Conservation (phyloP, 108 stramenopile genomes). For the Skeletonema grethae region DNA sequence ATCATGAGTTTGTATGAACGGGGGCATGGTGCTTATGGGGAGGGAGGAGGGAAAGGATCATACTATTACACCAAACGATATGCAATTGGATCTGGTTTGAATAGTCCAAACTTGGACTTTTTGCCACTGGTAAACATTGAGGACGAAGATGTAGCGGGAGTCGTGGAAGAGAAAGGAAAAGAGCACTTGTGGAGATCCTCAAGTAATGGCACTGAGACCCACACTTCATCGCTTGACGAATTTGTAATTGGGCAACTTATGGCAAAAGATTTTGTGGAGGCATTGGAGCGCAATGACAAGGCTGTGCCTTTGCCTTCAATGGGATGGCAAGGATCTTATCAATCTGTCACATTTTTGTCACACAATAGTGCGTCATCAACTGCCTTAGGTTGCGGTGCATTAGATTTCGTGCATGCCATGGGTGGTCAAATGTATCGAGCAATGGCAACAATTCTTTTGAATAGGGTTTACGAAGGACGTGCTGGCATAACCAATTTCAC, state of each 20-base stretch:
- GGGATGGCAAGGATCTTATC: conserved; percentile 84
- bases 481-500: conserved; percentile 78
- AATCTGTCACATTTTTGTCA: conserved; percentile 74
- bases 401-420: conserved; percentile 80
- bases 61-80: conserved; percentile 75
- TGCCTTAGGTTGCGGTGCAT: conserved; percentile 82
- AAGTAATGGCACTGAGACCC: conserved; percentile 88
- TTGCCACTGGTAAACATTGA: conserved; percentile 83
- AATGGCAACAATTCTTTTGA: conserved; percentile 68
- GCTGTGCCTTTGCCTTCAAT: conserved; percentile 69
- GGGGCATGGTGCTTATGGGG: conserved; percentile 84
- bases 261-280: conserved; percentile 64
- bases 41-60: conserved; percentile 74
- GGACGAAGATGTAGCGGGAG: conserved; percentile 70
- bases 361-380: conserved; percentile 80
- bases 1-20: conserved; percentile 86
- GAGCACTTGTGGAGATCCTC: conserved; percentile 84
- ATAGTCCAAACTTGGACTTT: conserved; percentile 82
- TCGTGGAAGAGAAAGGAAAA: conserved; percentile 78
- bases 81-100: conserved; percentile 76
- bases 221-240: conserved; percentile 83
- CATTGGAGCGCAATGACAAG: conserved; percentile 71
- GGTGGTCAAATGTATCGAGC: conserved; percentile 81
- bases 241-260: conserved; percentile 79
- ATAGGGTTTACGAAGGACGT: conserved; percentile 67